These are phyloP conservation scores for Anacardium occidentale DNA, from an alignment of 345 rosid genomes.

Conservation along the genomic window DNA sequence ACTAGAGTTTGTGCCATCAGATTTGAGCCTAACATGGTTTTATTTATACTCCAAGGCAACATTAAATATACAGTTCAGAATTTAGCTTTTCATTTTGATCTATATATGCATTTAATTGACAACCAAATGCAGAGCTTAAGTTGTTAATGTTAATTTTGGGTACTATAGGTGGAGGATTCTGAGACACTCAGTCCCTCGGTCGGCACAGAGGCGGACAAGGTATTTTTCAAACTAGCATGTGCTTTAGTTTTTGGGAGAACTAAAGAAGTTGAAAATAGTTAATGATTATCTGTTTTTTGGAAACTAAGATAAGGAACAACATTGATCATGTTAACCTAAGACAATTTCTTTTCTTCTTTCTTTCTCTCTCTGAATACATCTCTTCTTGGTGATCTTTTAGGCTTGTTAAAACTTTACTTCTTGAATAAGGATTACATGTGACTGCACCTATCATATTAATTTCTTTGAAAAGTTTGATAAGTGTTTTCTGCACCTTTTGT, in stretches of 20 bases:
- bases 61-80: not conserved
- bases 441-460: not conserved
- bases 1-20: not conserved
- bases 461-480: not conserved
- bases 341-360: too few relatives aligned
- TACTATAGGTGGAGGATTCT: slow-evolving; percentile 33
- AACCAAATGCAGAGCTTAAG: not conserved
- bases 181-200: slow-evolving; percentile 44
- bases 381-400: not conserved
- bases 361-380: too few relatives aligned
- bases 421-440: not conserved
- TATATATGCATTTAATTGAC: not conserved
- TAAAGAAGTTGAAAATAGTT: not conserved
- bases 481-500: not conserved
- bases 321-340: not conserved
- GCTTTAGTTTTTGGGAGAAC: not conserved
- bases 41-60: too few relatives aligned
- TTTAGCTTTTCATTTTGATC: not conserved
- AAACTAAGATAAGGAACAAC: not conserved
- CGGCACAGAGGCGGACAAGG: slow-evolving; percentile 55
- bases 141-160: slow-evolving; percentile 14
- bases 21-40: not conserved
- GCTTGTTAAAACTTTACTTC: not conserved
- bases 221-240: slow-evolving; percentile 18
- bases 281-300: not conserved